phyloP scores from a whole-genome alignment of 208 protist species.

The Novymonas esmeraldas region DNA sequence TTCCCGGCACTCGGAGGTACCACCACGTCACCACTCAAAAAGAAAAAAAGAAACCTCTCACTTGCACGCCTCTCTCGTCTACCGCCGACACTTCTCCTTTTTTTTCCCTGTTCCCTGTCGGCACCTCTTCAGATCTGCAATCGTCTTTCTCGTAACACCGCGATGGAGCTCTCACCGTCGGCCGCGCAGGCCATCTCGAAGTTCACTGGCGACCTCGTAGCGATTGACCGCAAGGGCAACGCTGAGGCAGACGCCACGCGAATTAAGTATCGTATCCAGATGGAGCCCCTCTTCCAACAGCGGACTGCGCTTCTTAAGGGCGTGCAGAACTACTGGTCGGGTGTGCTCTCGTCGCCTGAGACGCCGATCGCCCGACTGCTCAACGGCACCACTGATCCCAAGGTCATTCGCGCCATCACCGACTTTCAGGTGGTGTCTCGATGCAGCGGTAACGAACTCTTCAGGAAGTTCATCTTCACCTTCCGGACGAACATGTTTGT shows the following conservation, averaged over 20 bases:
- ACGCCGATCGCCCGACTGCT: slow-evolving; percentile 49
- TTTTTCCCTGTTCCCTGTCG: neutral
- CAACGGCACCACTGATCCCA: slow-evolving; percentile 82
- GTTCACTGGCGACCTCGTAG: slow-evolving; percentile 42
- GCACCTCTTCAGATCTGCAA: neutral
- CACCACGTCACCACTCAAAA: no score
- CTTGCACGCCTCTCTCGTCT: neutral
- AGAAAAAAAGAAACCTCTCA: no score
- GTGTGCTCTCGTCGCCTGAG: slow-evolving; percentile 40
- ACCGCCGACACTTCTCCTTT: neutral
- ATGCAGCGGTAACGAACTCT: slow-evolving; percentile 42
- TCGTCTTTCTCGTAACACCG: neutral
- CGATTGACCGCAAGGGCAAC: slow-evolving; percentile 43
- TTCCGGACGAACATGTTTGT: slow-evolving; percentile 77
- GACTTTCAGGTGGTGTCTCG: slow-evolving; percentile 56
- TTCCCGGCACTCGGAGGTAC: no score
- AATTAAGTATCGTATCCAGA: slow-evolving; percentile 46
- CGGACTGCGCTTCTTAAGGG: slow-evolving; percentile 46
- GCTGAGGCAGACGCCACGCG: slow-evolving; percentile 22
- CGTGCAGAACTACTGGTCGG: slow-evolving; percentile 68
- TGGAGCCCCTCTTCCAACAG: slow-evolving; percentile 66
- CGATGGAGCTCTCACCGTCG: slow-evolving; percentile 30
- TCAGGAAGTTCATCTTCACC: slow-evolving; percentile 51
- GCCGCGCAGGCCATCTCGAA: slow-evolving; percentile 34
- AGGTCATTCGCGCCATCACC: slow-evolving; percentile 73